Conservation (phyloP, 148 eudicot genomes). For the Beta vulgaris region DNA sequence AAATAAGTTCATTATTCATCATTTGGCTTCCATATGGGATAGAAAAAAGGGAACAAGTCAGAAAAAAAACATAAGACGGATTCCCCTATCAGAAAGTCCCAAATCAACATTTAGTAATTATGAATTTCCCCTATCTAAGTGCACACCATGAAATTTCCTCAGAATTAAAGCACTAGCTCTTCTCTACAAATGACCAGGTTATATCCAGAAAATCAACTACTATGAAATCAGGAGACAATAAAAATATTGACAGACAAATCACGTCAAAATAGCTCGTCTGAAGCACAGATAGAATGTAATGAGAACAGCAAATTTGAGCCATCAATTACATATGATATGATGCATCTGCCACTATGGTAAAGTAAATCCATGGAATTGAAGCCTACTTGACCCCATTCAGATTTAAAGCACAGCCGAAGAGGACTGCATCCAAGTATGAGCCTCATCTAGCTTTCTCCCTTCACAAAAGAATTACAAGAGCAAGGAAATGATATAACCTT, state of each 20-base stretch:
- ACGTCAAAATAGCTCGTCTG: not conserved
- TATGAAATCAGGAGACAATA: not conserved
- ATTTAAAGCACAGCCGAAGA: not conserved
- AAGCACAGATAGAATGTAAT: not conserved
- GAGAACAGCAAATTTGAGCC: not conserved
- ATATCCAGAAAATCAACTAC: not conserved
- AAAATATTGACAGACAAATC: not conserved
- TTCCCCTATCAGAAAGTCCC: no score
- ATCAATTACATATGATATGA: conserved; percentile 4
- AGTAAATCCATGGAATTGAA: not conserved
- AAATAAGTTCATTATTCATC: no score
- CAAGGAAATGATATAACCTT: not conserved
- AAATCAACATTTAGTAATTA: no score
- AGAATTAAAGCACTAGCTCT: no score
- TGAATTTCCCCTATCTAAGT: no score
- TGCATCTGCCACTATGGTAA: not conserved
- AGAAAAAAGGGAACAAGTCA: not conserved
- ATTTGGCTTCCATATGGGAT: no score
- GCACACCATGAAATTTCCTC: no score
- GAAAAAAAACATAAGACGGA: no score
- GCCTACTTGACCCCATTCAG: not conserved
- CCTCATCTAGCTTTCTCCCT: not conserved
- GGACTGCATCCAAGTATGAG: no score
- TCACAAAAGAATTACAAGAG: not conserved
- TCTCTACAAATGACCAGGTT: no score